phyloP scores from a whole-genome alignment of 2,329 filamentous ascomycete species.

The Didymella glomerata region DNA sequence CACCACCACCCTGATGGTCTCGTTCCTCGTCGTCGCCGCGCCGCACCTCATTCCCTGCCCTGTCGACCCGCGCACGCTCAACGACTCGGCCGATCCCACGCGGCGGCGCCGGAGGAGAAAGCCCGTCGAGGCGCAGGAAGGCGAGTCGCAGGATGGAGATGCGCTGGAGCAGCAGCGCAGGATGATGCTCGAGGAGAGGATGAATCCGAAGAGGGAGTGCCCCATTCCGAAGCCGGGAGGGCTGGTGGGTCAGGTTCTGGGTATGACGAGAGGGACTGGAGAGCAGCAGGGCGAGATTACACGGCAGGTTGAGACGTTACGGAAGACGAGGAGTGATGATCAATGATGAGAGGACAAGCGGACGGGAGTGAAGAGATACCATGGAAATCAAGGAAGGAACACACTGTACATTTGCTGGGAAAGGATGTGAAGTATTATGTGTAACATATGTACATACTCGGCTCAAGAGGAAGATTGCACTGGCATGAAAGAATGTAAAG shows the following conservation, averaged over 20 bases:
- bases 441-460: background rate
- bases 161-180: slow-evolving; percentile 34
- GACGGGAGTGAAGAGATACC: too few species aligned
- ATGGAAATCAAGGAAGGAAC: too few species aligned
- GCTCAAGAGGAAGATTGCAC: background rate
- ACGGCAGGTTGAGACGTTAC: background rate
- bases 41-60: slow-evolving; percentile 94
- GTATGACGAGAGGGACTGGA: slow-evolving; percentile 63
- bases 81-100: slow-evolving; percentile 66
- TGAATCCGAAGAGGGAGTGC: slow-evolving; percentile 71
- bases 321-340: background rate
- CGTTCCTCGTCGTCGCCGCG: slow-evolving; percentile 89
- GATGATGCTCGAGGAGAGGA: slow-evolving; percentile 30
- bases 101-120: slow-evolving; percentile 54
- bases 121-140: slow-evolving; percentile 28
- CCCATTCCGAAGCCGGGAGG: slow-evolving; percentile 91
- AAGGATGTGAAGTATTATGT: background rate
- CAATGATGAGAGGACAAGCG: background rate
- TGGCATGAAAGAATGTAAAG: background rate
- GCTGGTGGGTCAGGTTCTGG: slow-evolving; percentile 76
- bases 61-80: slow-evolving; percentile 75
- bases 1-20: slow-evolving; percentile 86
- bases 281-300: background rate
- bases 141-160: slow-evolving; percentile 29
- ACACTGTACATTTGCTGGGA: background rate